A percentile compares a stretch with the other conserved stretches of the same genome.
These are phyloP conservation scores for Tritrichomonas foetus DNA, from an alignment of 208 protist genomes.

Conservation along the genomic window DNA sequence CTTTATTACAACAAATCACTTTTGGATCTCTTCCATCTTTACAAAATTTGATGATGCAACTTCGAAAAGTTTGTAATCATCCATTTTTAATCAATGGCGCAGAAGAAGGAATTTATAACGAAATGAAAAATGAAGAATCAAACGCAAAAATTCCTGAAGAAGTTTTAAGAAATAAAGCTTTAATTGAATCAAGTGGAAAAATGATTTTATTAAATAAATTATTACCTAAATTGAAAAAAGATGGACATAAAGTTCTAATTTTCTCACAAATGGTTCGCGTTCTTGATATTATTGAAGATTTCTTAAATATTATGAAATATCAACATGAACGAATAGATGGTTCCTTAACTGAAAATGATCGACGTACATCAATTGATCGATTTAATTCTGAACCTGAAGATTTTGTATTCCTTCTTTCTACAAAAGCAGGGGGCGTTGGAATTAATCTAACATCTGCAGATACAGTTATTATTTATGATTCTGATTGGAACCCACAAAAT, in stretches of 20 bases:
- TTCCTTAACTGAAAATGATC: constrained; percentile 41
- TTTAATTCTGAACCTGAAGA: constrained; percentile 50
- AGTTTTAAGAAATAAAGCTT: neutral
- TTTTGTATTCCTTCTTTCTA: constrained; percentile 69
- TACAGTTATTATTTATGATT: constrained; percentile 72
- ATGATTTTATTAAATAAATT: constrained; percentile 64
- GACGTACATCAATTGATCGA: constrained; percentile 56
- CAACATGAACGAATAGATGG: constrained; percentile 67
- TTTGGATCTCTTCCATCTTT: neutral
- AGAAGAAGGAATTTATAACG: constrained; percentile 57
- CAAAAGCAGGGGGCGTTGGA: constrained; percentile 68
- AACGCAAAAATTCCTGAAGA: constrained; percentile 57
- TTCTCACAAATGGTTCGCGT: constrained; percentile 80
- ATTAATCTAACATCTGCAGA: constrained; percentile 70
- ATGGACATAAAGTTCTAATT: constrained; percentile 81
- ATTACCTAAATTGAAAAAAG: constrained; percentile 66
- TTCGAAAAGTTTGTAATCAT: constrained; percentile 77
- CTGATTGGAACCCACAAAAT: constrained; percentile 94
- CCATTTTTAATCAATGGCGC: constrained; percentile 85
- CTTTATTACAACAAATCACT: constrained; percentile 23
- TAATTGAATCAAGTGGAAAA: constrained; percentile 65
- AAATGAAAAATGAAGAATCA: constrained; percentile 74
- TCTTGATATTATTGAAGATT: constrained; percentile 63
- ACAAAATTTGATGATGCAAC: constrained; percentile 55
- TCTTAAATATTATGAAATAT: constrained; percentile 65